These are phyloP conservation scores for Thielaviopsis musarum DNA, from an alignment of 2,329 filamentous ascomycete genomes.

Conservation along the genomic window DNA sequence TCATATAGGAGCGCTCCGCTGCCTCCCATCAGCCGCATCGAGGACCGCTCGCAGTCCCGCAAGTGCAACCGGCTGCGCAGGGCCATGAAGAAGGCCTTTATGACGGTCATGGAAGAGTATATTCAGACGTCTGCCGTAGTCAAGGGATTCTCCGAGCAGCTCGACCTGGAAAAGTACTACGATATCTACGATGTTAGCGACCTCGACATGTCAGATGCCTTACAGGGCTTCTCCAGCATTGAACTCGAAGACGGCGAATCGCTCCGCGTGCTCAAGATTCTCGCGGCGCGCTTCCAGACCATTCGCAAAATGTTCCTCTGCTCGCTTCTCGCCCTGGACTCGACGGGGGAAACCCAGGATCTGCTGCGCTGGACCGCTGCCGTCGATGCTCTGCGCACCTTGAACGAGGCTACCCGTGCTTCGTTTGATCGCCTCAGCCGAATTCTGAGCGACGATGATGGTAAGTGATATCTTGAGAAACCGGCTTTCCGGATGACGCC, in stretches of 20 bases:
- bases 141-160: constrained; percentile 56
- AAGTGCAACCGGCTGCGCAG: constrained; percentile 68
- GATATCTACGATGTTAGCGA: constrained; percentile 73
- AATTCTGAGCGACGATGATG: constrained; percentile 65
- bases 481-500: too few relatives aligned
- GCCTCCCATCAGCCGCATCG: constrained; percentile 80
- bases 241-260: constrained; percentile 61
- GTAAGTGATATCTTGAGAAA: constrained; percentile 28
- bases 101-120: constrained; percentile 53
- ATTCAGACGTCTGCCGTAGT: constrained; percentile 52
- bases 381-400: constrained; percentile 52
- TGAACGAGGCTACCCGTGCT: constrained; percentile 43
- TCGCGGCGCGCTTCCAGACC: constrained; percentile 65
- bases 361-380: constrained; percentile 64
- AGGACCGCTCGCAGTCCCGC: constrained; percentile 62
- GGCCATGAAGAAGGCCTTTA: constrained; percentile 53
- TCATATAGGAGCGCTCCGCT: constrained; percentile 59
- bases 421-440: constrained; percentile 49
- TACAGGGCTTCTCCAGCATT: constrained; percentile 41
- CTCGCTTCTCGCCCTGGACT: constrained; percentile 73
- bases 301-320: constrained; percentile 76
- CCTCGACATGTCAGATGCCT: constrained; percentile 54
- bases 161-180: constrained; percentile 80
- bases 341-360: constrained; percentile 60
- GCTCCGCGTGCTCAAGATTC: constrained; percentile 63